Conservation (phyloP, 495 filamentous ascomycete genomes). For the Podospora comata region DNA sequence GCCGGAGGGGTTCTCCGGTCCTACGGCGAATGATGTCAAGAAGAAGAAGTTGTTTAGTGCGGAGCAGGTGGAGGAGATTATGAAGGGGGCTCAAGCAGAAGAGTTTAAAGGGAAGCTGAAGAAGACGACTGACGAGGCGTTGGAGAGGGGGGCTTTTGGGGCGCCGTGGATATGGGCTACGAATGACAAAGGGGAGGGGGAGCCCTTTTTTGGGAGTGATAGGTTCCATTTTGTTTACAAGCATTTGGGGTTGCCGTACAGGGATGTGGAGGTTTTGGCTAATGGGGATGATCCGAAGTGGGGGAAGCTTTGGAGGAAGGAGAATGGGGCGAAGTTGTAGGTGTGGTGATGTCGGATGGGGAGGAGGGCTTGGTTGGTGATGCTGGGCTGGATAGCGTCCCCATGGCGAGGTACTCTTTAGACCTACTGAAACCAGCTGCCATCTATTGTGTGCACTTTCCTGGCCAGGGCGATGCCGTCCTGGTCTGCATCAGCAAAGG, state of each 20-base stretch:
- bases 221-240: constrained; percentile 47
- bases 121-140: constrained; percentile 54
- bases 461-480: too few relatives aligned
- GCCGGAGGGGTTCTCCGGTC: neutral
- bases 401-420: too few relatives aligned
- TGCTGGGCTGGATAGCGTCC: too few relatives aligned
- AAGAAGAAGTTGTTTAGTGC: constrained; percentile 28
- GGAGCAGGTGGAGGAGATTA: constrained; percentile 46
- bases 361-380: too few relatives aligned
- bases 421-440: too few relatives aligned
- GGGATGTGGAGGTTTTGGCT: constrained; percentile 34
- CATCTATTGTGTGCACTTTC: too few relatives aligned
- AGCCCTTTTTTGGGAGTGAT: constrained; percentile 79
- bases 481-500: too few relatives aligned
- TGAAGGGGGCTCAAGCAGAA: constrained; percentile 44
- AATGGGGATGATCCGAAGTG: neutral
- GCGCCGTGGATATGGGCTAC: constrained; percentile 73
- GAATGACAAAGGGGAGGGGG: constrained; percentile 53
- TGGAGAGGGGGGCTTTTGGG: constrained; percentile 67
- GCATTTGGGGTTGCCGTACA: constrained; percentile 40
- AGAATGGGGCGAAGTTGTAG: constrained; percentile 8
- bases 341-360: neutral
- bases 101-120: constrained; percentile 60
- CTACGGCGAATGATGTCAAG: neutral
- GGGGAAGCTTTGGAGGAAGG: neutral